phyloP scores from a whole-genome alignment of 2,329 filamentous ascomycete species.

The Trichoderma atrobrunneum region DNA sequence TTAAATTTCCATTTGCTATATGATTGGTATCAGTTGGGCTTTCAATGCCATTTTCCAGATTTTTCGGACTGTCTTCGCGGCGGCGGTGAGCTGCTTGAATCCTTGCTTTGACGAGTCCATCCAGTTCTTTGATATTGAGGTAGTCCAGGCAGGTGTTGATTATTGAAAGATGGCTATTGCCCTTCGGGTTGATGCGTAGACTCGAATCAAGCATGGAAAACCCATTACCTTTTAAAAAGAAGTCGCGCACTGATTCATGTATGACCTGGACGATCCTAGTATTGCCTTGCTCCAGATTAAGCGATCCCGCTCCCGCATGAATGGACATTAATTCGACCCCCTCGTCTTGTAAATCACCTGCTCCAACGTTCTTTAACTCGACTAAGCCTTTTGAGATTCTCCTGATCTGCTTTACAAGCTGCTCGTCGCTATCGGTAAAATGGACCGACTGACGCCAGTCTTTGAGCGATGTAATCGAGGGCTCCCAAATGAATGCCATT shows the following conservation, averaged over 20 bases:
- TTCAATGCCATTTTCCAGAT: too few species aligned
- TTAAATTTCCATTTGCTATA: too few species aligned
- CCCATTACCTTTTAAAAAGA: slow-evolving; percentile 39
- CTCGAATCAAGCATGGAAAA: neutral
- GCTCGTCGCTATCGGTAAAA: neutral
- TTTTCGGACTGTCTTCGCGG: too few species aligned
- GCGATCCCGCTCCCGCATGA: neutral
- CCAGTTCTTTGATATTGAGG: neutral
- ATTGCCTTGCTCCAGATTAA: neutral
- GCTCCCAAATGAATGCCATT: neutral
- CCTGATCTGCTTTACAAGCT: neutral
- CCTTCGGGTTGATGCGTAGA: neutral
- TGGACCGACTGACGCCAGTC: neutral
- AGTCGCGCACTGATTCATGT: slow-evolving; percentile 50
- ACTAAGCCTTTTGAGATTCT: neutral
- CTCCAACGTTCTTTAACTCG: neutral
- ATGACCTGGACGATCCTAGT: slow-evolving; percentile 34
- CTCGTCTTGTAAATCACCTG: too few species aligned
- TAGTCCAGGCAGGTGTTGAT: neutral
- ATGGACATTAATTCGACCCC: too few species aligned
- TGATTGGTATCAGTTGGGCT: too few species aligned
- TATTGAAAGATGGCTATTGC: neutral
- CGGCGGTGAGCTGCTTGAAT: neutral
- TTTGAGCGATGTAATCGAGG: neutral
- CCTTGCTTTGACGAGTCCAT: neutral